Percentiles rank a stretch among this genome's conserved stretches.
phyloP scores from a whole-genome alignment of 177 flowering plant genomes.

The Vitis hybrid region DNA sequence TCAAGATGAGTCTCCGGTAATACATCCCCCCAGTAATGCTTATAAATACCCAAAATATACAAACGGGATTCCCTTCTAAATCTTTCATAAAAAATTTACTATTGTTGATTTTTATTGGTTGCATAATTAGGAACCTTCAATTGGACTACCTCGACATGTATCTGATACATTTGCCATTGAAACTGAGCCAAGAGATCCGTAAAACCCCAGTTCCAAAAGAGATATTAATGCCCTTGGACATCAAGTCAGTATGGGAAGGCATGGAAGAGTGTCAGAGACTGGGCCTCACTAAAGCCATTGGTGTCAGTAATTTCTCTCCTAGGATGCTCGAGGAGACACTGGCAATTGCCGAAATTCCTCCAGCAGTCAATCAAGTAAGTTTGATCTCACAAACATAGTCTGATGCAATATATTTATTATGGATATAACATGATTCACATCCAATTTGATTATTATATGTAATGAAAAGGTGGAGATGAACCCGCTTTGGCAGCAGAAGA shows the following conservation, averaged over 20 bases:
- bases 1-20: constrained; percentile 16
- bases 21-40: background rate
- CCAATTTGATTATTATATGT: too few relatives aligned
- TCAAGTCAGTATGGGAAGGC: constrained; percentile 4
- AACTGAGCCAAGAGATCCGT: background rate
- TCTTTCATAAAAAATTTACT: background rate
- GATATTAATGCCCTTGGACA: background rate
- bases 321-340: too few relatives aligned
- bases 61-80: too few relatives aligned
- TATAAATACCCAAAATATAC: background rate
- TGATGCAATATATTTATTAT: too few relatives aligned
- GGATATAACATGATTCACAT: too few relatives aligned
- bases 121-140: background rate
- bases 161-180: constrained; percentile 1
- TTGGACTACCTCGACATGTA: background rate
- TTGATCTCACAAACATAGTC: too few relatives aligned
- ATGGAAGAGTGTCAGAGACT: constrained; percentile 1
- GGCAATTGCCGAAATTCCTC: background rate
- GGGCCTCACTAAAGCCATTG: background rate
- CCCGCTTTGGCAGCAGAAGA: too few relatives aligned
- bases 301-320: constrained; percentile 7
- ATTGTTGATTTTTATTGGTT: background rate
- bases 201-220: background rate
- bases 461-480: too few relatives aligned
- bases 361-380: background rate